These are phyloP conservation scores for Pseudoneurospora amorphoporcata DNA, from an alignment of 495 filamentous ascomycete species.

Conservation along the genomic window DNA sequence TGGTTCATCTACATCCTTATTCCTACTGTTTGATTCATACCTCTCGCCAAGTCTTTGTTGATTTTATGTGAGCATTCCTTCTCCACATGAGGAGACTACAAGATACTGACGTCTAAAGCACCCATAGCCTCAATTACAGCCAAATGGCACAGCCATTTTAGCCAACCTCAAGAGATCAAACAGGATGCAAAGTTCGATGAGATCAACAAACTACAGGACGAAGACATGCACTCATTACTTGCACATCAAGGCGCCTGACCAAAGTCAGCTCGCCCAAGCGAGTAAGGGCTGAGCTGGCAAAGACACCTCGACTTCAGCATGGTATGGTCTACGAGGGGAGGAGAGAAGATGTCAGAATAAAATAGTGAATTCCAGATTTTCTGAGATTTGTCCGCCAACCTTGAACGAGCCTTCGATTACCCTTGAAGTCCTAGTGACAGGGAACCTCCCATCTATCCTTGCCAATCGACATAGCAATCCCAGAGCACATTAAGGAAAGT, in stretches of 20 bases:
- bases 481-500: too few species aligned
- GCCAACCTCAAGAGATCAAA: neutral
- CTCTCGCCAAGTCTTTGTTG: neutral
- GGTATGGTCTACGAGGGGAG: too few species aligned
- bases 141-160: neutral
- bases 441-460: too few species aligned
- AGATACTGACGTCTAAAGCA: neutral
- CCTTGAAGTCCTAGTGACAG: too few species aligned
- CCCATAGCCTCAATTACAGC: neutral
- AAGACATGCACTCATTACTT: neutral
- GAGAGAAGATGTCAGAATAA: too few species aligned
- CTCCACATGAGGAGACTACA: neutral
- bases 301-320: too few species aligned
- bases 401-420: too few species aligned
- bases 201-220: neutral
- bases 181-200: neutral
- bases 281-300: too few species aligned
- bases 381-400: too few species aligned
- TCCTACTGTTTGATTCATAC: neutral
- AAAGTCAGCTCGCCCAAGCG: too few species aligned
- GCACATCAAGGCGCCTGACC: neutral
- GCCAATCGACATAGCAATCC: too few species aligned
- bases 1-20: neutral
- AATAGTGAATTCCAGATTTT: too few species aligned
- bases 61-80: neutral